These are phyloP conservation scores for Hanseniaspora sp. DNA, from an alignment of 1,139 yeast species.

Conservation along the genomic window DNA sequence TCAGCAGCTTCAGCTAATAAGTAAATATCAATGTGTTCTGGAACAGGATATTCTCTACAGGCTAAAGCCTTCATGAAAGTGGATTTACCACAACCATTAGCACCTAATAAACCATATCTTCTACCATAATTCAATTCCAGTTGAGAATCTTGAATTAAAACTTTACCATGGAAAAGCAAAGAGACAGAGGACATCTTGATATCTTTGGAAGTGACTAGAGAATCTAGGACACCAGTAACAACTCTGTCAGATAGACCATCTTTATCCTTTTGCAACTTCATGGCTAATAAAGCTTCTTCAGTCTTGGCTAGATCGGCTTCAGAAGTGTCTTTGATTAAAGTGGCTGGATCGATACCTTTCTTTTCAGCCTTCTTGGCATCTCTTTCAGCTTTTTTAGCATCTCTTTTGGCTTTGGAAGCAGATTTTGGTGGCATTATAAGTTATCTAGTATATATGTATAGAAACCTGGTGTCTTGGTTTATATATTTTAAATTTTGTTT, in stretches of 20 bases:
- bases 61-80: constrained; percentile 87
- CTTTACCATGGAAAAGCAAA: constrained; percentile 93
- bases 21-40: constrained; percentile 82
- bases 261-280: constrained; percentile 86
- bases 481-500: constrained; percentile 12
- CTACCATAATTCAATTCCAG: constrained; percentile 94
- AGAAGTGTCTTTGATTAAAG: constrained; percentile 40
- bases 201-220: constrained; percentile 85
- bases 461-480: background rate
- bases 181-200: constrained; percentile 82
- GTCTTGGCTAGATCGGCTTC: constrained; percentile 43
- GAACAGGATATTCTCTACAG: constrained; percentile 92
- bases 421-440: constrained; percentile 38
- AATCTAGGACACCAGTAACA: constrained; percentile 90
- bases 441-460: constrained; percentile 8
- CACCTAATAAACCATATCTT: constrained; percentile 93
- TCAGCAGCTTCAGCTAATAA: constrained; percentile 95
- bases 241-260: constrained; percentile 95
- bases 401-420: constrained; percentile 95
- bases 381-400: constrained; percentile 82
- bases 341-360: constrained; percentile 57
- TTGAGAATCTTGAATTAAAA: constrained; percentile 78
- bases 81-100: constrained; percentile 98
- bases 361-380: constrained; percentile 68
- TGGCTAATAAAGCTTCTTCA: constrained; percentile 67